These are phyloP conservation scores for Coccomyxa sp. DNA, from an alignment of 139 green algal species.

Conservation along the genomic window DNA sequence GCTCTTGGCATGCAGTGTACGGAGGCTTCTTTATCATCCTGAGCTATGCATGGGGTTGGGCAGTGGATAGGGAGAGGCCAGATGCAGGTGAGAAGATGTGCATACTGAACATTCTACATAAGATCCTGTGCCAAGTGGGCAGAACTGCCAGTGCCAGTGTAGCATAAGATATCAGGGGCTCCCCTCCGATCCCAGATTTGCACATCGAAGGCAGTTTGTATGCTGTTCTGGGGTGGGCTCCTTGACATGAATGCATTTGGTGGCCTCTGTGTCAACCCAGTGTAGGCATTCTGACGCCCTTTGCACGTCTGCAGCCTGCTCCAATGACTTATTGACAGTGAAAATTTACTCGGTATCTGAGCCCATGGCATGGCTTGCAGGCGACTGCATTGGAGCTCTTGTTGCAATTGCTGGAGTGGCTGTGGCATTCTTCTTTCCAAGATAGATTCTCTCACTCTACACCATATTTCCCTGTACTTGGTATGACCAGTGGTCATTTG, in stretches of 20 bases:
- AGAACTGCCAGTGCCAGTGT: neutral
- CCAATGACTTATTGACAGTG: neutral
- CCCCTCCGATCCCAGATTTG: neutral
- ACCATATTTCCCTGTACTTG: too few relatives aligned
- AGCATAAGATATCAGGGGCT: neutral
- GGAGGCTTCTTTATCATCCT: constrained; percentile 84
- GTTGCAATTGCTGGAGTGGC: constrained; percentile 70
- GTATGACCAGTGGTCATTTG: too few relatives aligned
- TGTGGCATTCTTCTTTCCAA: constrained; percentile 72
- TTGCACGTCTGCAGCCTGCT: too few relatives aligned
- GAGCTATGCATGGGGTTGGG: constrained; percentile 78
- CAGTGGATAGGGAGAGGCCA: constrained; percentile 56
- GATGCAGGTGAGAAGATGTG: constrained; percentile 36
- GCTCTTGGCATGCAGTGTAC: constrained; percentile 76
- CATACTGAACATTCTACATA: neutral
- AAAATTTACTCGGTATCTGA: neutral
- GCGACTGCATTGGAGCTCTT: constrained; percentile 62
- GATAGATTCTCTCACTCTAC: constrained; percentile 5
- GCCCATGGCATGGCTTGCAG: neutral
- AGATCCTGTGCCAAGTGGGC: neutral
- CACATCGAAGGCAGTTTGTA: neutral
- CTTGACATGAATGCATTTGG: neutral
- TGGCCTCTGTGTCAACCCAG: neutral
- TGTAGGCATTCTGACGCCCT: neutral
- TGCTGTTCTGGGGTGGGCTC: too few relatives aligned